phyloP scores from a whole-genome alignment of 1,284 basidiomycete genomes.

The Marasmius fiardii region DNA sequence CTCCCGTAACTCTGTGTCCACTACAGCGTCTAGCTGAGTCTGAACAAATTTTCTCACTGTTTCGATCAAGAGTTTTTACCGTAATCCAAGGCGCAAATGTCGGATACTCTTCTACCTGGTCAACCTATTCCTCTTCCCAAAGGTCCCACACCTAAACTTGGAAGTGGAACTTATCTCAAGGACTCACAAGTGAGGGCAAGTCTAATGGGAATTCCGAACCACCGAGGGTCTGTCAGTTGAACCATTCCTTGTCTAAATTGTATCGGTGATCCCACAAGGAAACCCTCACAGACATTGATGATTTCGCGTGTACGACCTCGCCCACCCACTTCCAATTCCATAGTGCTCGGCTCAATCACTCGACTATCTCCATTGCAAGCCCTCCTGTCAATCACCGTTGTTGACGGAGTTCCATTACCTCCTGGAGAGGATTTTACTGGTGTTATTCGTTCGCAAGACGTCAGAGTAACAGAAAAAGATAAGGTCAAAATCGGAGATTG shows the following conservation, averaged over 20 bases:
- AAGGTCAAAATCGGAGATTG: constrained; percentile 92
- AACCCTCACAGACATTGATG: constrained; percentile 46
- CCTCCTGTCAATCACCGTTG: constrained; percentile 82
- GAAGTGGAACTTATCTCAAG: constrained; percentile 67
- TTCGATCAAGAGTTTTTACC: neutral
- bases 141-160: constrained; percentile 58
- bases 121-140: constrained; percentile 70
- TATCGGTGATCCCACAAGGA: constrained; percentile 21
- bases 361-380: constrained; percentile 89
- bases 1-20: neutral
- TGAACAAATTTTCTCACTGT: neutral
- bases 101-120: constrained; percentile 69
- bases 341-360: constrained; percentile 79
- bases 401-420: constrained; percentile 87
- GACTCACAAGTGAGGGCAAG: constrained; percentile 70
- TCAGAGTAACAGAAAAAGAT: constrained; percentile 91
- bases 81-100: constrained; percentile 10
- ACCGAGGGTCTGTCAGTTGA: constrained; percentile 66
- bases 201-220: constrained; percentile 62
- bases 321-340: constrained; percentile 66
- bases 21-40: neutral
- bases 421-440: constrained; percentile 92
- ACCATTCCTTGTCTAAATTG: constrained; percentile 22
- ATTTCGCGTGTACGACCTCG: constrained; percentile 62
- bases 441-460: constrained; percentile 88